These are phyloP conservation scores for Metrosideros polymorpha DNA, from an alignment of 441 rosid species.

Conservation along the genomic window DNA sequence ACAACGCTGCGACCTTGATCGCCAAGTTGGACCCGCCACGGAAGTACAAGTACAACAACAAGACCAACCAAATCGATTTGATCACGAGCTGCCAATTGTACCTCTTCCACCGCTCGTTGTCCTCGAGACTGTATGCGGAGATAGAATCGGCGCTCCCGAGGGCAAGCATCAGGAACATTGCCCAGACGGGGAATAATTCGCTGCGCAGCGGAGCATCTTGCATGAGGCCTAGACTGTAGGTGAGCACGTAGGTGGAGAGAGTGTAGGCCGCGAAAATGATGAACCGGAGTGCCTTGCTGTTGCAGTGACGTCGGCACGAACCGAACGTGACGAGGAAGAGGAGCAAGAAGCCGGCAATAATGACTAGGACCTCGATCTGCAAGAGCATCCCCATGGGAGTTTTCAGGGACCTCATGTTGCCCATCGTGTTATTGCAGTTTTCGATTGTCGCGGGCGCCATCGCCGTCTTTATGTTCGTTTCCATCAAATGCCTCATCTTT, in stretches of 20 bases:
- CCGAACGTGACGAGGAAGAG: not conserved
- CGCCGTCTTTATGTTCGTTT: not conserved
- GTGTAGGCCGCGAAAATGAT: not conserved
- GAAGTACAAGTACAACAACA: not conserved
- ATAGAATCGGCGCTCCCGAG: not conserved
- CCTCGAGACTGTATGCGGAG: not conserved
- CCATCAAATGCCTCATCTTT: not conserved
- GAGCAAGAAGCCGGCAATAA: not conserved
- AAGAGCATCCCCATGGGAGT: not conserved
- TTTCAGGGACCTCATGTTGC: fast-evolving
- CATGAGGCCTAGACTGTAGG: not conserved
- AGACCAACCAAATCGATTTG: not conserved
- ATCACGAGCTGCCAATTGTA: not conserved
- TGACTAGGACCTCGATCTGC: not conserved
- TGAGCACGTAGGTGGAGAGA: not conserved
- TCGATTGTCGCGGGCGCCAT: fast-evolving
- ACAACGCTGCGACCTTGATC: fast-evolving
- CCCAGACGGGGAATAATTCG: not conserved
- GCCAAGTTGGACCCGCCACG: fast-evolving
- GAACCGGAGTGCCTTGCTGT: not conserved
- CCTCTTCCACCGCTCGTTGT: not conserved
- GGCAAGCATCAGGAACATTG: not conserved
- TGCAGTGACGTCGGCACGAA: not conserved
- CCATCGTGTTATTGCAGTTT: not conserved
- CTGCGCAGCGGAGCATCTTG: not conserved